Conservation (phyloP, 2,329 filamentous ascomycete genomes). For the Boeremia lycopersici region DNA sequence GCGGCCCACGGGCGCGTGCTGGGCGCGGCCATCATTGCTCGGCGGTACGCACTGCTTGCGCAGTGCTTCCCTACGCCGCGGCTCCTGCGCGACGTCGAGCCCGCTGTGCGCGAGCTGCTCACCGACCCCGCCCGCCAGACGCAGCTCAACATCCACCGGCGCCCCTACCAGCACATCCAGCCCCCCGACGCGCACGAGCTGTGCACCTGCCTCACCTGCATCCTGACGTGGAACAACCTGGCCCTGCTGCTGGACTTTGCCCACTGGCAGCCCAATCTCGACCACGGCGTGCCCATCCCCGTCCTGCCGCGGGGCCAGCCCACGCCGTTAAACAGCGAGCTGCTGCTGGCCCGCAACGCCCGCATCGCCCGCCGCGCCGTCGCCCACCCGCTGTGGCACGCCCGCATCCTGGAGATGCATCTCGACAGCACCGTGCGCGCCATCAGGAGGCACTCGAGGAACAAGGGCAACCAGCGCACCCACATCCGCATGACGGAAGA, state of each 20-base stretch:
- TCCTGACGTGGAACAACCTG: slow-evolving; percentile 63
- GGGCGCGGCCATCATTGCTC: slow-evolving; percentile 50
- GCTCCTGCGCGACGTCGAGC: slow-evolving; percentile 51
- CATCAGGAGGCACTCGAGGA: slow-evolving; percentile 55
- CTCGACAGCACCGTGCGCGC: slow-evolving; percentile 55
- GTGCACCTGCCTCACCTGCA: slow-evolving; percentile 64
- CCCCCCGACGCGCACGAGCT: slow-evolving; percentile 54
- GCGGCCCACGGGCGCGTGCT: slow-evolving; percentile 52
- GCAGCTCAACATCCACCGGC: slow-evolving; percentile 54
- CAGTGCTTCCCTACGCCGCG: slow-evolving; percentile 60
- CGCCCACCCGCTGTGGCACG: slow-evolving; percentile 57
- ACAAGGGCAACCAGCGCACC: slow-evolving; percentile 55
- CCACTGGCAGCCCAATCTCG: slow-evolving; percentile 60
- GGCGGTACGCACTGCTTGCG: slow-evolving; percentile 58
- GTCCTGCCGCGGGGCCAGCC: slow-evolving; percentile 56
- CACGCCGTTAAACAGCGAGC: slow-evolving; percentile 58
- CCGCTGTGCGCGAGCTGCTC: slow-evolving; percentile 46
- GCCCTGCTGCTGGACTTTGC: slow-evolving; percentile 62
- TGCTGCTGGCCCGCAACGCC: slow-evolving; percentile 56
- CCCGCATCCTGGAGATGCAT: slow-evolving; percentile 56
- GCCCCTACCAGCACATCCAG: slow-evolving; percentile 60
- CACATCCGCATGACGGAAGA: slow-evolving; percentile 55
- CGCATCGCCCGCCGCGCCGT: slow-evolving; percentile 55
- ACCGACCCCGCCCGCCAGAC: slow-evolving; percentile 52
- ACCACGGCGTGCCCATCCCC: slow-evolving; percentile 59